Percentiles rank a stretch among this genome's conserved stretches.
These are phyloP conservation scores for Tuber magnatum DNA, from an alignment of 495 filamentous ascomycete genomes.

Conservation along the genomic window DNA sequence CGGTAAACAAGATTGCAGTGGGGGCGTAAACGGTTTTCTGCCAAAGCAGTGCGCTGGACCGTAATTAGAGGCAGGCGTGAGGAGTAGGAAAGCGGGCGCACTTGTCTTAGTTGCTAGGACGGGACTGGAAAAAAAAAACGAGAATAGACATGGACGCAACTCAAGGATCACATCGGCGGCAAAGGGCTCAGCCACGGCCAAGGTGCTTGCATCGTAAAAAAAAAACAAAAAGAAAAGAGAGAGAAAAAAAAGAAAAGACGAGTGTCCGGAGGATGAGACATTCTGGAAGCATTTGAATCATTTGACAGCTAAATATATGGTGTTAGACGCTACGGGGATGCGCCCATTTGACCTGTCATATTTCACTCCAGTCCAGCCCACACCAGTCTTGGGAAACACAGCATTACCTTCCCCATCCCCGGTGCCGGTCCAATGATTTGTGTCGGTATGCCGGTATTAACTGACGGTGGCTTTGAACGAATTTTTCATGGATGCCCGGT, in stretches of 20 bases:
- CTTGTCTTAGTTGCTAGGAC: not conserved
- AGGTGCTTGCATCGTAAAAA: conserved; percentile 8
- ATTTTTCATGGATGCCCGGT: not conserved
- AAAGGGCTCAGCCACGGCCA: conserved; percentile 15
- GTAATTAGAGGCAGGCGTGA: not conserved
- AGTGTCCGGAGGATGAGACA: conserved; percentile 4
- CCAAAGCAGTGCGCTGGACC: not conserved
- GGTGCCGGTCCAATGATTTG: conserved; percentile 2
- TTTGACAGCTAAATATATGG: conserved; percentile 15
- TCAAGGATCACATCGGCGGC: conserved; percentile 8
- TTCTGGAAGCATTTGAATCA: conserved; percentile 2
- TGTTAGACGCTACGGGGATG: conserved; percentile 6
- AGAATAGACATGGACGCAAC: conserved; percentile 20
- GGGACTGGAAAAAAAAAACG: conserved; percentile 14
- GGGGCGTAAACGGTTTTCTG: not conserved
- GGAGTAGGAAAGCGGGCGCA: not conserved
- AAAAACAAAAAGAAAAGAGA: conserved; percentile 7
- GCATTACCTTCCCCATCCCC: not conserved
- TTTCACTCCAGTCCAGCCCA: conserved; percentile 18
- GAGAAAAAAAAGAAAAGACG: conserved; percentile 14
- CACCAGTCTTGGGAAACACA: conserved; percentile 12
- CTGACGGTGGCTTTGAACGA: not conserved
- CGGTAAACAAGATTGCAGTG: not conserved
- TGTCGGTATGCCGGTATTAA: not conserved
- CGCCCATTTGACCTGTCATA: conserved; percentile 4